Base-by-base conservation (phyloP, 108 stramenopile species). In the Parietichytrium sp. region DNA sequence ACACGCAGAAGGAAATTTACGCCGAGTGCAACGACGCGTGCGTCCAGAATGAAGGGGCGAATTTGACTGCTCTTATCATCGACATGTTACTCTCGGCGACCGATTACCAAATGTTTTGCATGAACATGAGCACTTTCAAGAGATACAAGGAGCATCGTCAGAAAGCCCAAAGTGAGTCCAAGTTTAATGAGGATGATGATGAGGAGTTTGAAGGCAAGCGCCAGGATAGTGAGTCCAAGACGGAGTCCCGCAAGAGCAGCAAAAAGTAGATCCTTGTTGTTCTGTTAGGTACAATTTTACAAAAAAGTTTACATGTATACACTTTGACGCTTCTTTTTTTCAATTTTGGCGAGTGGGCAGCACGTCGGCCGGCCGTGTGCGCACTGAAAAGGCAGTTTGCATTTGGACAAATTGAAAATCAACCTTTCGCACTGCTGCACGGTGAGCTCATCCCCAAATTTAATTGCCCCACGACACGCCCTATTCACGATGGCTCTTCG, bases 361-460 rank as follows among this genome's bases (percentile, higher is more conserved):
- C 33, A 33, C 0, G 80, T 54, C 10, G 80, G 80, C 4, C 80
- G 53, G 3, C 80, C 80, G 27, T 81, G 80, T 10, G 80, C 80
- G 25, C 80, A 81, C 53, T 81, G 80, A 33, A 81, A 81, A 7
- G 80, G 80, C 7, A 81, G 47, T 27, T 54, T 54, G 20, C 42
- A 33, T 54, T 29, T 18, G 12, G 80, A 52, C 20, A 81, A 53
- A 29, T 38, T 48, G 30, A n/a, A 20, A 0, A 81, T 13, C 4
- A 81, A 29, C 20, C 10, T 30, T 23, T 25, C 80, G 4, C 80
- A 81, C 80, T 81, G 54, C 33, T 54, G 27, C 7, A 20, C 52
- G 42, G 51, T 47, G 23, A 81, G 53, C 4, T 33, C 33, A 54
- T 81, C 80, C 4, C 80, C 80, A 54, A 81, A 81, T 27, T 53